Evolutionary conservation across 345 rosid genomes (phyloP), one percentile per base, ranked within the genome.

Genomic region (Erodium maritimum): DNA sequence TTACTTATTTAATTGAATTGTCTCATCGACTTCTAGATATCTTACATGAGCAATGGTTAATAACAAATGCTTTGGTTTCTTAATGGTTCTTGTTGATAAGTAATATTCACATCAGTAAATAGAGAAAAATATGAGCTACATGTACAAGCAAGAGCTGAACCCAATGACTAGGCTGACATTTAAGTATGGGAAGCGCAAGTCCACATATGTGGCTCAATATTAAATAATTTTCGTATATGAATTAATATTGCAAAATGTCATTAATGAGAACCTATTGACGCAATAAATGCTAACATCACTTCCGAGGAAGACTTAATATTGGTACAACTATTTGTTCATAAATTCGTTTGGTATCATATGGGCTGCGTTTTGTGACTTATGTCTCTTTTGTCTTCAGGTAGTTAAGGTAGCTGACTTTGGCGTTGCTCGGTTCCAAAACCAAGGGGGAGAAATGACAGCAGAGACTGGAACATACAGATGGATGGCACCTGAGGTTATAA

Each of bases 401-500:
- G 82, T 83, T 25, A 83, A 81, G 77, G 89, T 86, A 56, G 87
- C 87, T 51, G 90, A 86, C 68, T 86, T 86, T 71, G 95, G 95
- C 52, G 79, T 83, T 34, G 90, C 95, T 48, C 87, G 95, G 69
- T 80, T 83, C 69, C 87, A 74, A 71, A 76, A 65, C 63, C 69
- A 78, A 68, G 82, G 72, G 52, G 95, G 90, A 60, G 79, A 79
- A 60, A 83, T 86, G 87, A 86, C 95, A 21, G 95, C 87, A 14
- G 90, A 86, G 73, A 83, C 90, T 34, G 95, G 87, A 54, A 86
- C 95, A 10, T 86, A 86, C 67, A 80, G 90, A 74, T 86, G 90
- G 95, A 83, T 86, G 95, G 95, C 95, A 48, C 90, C 95, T 34
- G 95, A 86, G 87, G 88, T 86, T 37, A 62, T 77, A 45, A 75